A percentile compares a stretch with the other conserved stretches of the same genome.
These are phyloP conservation scores for Hymenoscyphus repandus DNA, from an alignment of 2,329 filamentous ascomycete genomes.

Conservation along the genomic window DNA sequence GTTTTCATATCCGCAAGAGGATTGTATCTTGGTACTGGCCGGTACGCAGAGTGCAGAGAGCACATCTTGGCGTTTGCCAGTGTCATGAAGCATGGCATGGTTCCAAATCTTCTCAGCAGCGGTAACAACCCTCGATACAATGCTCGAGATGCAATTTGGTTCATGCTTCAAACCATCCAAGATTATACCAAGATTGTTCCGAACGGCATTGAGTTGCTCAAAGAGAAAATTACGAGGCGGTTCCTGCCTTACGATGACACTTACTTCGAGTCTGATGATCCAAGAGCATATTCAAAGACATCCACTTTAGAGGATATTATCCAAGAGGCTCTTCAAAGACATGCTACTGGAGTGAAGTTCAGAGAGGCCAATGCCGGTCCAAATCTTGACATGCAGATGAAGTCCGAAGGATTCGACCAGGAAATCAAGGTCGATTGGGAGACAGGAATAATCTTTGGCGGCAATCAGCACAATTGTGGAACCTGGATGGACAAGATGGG, in stretches of 20 bases:
- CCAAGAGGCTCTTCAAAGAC: conserved; percentile 87
- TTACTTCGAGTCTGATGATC: conserved; percentile 79
- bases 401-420: conserved; percentile 83
- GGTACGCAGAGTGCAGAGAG: conserved; percentile 83
- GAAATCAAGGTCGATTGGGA: conserved; percentile 88
- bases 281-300: conserved; percentile 76
- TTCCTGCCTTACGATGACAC: conserved; percentile 96
- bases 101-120: conserved; percentile 86
- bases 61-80: conserved; percentile 94
- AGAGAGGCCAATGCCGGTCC: conserved; percentile 91
- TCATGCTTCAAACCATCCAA: conserved; percentile 93
- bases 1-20: conserved; percentile 94
- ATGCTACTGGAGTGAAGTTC: conserved; percentile 87
- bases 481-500: conserved; percentile 99
- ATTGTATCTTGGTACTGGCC: conserved; percentile 83
- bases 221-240: conserved; percentile 72
- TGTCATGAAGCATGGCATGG: conserved; percentile 97
- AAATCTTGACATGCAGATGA: conserved; percentile 88
- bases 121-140: conserved; percentile 89
- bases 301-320: conserved; percentile 85
- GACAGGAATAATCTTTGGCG: conserved; percentile 87
- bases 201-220: conserved; percentile 66
- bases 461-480: conserved; percentile 90
- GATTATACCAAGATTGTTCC: conserved; percentile 84
- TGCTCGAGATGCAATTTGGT: conserved; percentile 94